phyloP scores from a whole-genome alignment of 2,329 filamentous ascomycete species.

The Sarocladiaceae sp. region DNA sequence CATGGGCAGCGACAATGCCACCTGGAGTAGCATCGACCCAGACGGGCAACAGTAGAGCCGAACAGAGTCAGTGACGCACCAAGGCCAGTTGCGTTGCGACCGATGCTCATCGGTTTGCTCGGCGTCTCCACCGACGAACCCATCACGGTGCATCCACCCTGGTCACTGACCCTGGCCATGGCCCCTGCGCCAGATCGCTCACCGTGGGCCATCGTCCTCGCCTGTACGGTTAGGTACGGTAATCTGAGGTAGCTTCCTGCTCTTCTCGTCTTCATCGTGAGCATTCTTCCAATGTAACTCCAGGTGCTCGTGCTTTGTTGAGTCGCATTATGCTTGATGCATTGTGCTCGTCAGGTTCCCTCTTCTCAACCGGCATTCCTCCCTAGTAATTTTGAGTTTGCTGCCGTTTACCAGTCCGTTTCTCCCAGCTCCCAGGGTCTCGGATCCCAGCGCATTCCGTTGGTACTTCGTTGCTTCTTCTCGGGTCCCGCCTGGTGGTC shows the following conservation, averaged over 20 bases:
- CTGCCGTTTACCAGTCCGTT: not conserved
- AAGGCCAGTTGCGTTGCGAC: too few species aligned
- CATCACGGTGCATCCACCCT: too few species aligned
- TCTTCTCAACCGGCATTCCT: too few species aligned
- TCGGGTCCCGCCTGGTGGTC: not conserved
- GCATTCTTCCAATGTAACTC: not conserved
- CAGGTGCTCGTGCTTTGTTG: not conserved
- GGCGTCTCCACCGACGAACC: not conserved
- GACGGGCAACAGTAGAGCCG: too few species aligned
- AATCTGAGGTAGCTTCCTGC: not conserved
- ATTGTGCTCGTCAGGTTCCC: too few species aligned
- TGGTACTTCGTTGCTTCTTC: not conserved
- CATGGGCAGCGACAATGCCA: not conserved
- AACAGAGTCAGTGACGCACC: not conserved
- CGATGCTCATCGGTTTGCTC: not conserved
- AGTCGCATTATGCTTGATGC: not conserved
- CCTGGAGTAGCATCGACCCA: too few species aligned
- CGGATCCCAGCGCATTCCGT: not conserved
- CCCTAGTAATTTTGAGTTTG: not conserved
- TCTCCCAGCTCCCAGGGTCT: conserved; percentile 6
- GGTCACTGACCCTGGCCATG: not conserved
- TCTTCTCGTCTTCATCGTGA: not conserved
- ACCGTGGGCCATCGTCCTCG: not conserved
- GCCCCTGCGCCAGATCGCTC: not conserved
- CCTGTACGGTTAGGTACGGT: too few species aligned